Evolutionary conservation across 2,329 filamentous ascomycete genomes (phyloP).

Genomic region (Fusarium sarcochroum): DNA sequence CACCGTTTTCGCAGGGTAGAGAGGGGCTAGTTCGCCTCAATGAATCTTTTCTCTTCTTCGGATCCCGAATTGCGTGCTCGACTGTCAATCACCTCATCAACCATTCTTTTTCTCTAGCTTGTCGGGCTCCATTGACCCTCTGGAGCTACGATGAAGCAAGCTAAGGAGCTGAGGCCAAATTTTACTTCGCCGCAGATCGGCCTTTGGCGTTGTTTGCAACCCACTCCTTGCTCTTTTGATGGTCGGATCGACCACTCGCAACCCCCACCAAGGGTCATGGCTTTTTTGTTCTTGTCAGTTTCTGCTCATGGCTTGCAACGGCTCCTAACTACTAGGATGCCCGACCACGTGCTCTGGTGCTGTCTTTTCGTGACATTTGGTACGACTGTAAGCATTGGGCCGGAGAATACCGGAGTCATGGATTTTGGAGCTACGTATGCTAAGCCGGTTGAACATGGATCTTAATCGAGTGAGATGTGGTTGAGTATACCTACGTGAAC

Average conservation of each 20-base stretch:
- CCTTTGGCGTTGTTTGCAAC: constrained; percentile 24
- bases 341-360: constrained; percentile 35
- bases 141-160: constrained; percentile 33
- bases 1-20: constrained; percentile 41
- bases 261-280: constrained; percentile 20
- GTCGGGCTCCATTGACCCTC: constrained; percentile 7
- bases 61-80: constrained; percentile 50
- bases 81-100: constrained; percentile 41
- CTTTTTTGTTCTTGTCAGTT: constrained; percentile 17
- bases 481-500: neutral
- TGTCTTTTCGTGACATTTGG: constrained; percentile 6
- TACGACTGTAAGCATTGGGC: neutral
- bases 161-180: constrained; percentile 29
- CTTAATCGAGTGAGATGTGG: neutral
- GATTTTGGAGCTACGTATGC: neutral
- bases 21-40: constrained; percentile 34
- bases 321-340: constrained; percentile 3
- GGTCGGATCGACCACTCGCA: constrained; percentile 25
- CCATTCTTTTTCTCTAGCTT: constrained; percentile 18
- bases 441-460: neutral
- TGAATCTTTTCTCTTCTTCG: constrained; percentile 38
- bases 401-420: constrained; percentile 32
- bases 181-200: constrained; percentile 41
- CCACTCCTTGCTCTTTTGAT: constrained; percentile 19
- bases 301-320: constrained; percentile 22